These are phyloP conservation scores for Symbiodinium pilosum DNA, from an alignment of 73 alveolate species.

Conservation along the genomic window DNA sequence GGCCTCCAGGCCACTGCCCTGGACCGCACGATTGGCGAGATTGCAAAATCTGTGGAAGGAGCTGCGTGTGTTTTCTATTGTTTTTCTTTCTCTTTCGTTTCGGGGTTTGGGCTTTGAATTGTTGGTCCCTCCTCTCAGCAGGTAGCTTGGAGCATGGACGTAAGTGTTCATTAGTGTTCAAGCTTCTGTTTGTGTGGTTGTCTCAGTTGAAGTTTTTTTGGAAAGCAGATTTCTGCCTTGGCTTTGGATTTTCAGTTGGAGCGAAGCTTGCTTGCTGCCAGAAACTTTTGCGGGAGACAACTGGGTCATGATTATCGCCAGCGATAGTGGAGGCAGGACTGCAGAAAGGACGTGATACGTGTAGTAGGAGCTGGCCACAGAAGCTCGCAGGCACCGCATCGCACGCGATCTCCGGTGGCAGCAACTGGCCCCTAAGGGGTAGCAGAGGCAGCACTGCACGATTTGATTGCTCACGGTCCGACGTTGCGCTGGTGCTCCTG, in stretches of 20 bases:
- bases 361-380: no score
- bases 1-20: constrained; percentile 30
- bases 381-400: constrained; percentile 20
- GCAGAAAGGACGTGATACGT: background rate
- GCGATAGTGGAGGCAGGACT: constrained; percentile 52
- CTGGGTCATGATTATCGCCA: constrained; percentile 44
- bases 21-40: background rate
- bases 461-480: background rate
- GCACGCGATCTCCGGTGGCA: constrained; percentile 44
- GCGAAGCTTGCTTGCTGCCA: no score
- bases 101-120: no score
- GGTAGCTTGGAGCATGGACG: no score
- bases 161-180: no score
- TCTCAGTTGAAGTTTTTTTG: no score
- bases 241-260: no score
- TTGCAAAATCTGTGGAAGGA: background rate
- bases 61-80: no score
- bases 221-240: no score
- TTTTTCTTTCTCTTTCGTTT: no score
- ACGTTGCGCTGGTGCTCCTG: background rate
- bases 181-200: no score
- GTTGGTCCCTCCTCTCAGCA: no score
- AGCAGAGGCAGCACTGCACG: background rate
- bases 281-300: constrained; percentile 38
- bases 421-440: constrained; percentile 84